Base-by-base conservation (phyloP, 352 stramenopile species). In the Globisporangium cystogenes region DNA sequence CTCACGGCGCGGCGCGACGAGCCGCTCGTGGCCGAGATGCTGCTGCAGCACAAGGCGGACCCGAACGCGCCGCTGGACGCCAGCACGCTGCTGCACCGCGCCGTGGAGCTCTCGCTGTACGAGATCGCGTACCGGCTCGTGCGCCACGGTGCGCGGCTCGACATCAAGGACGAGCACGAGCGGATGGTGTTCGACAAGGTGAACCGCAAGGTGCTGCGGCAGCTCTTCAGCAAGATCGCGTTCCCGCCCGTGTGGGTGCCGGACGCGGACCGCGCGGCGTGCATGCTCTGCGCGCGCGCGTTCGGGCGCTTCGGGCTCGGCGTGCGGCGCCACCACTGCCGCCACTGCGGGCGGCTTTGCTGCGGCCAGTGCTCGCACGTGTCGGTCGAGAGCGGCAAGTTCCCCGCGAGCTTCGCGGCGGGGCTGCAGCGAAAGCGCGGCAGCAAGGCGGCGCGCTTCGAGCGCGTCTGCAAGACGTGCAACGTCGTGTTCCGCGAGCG, bases 141-240 rank as follows among this genome's bases (percentile, higher is more conserved):
- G 29, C 77, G 79, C 1, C 74, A 92, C 37, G 84, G 84, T n/a
- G 84, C 75, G 7, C 84, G 84, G 0, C 57, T 94, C 4, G 76
- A 94, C 43, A 51, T 64, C 48, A 90, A 92, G 67, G 84, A 94
- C 51, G 74, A 78, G 24, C 69, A 82, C 21, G 79, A 70, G 20
- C 74, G 74, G 42, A 93, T 90, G 71, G 80, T 93, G 7, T 95
- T 90, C 48, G 84, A 93, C 33, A 93, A 93, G 65, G 74, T 85
- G 21, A 79, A 90, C 55, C 72, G 74, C 45, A 83, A 83, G 56
- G 45, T 86, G 21, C 63, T 95, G 41, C 81, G 81, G 4, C 76
- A 87, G 49, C 66, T 95, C 16, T 76, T 86, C 51, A 61, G 60
- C 47, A 89, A 91, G 59, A 89, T 95, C 53, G 74, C 79, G 26